Evolutionary conservation across 164 flowering plant genomes (phyloP), one percentile per base, ranked within the genome.

Genomic region (Piper longum): DNA sequence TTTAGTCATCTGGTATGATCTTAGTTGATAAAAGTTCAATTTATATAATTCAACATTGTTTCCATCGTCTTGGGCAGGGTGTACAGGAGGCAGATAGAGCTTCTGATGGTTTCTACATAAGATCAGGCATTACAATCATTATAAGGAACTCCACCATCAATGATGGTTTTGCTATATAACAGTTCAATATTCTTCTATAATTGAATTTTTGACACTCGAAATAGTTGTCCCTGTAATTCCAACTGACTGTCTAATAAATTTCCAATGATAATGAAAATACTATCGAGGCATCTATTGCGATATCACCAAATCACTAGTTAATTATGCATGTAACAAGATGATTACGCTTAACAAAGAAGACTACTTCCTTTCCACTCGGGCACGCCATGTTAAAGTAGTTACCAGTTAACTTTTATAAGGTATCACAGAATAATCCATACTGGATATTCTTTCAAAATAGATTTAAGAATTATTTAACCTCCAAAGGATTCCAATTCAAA

Each of bases 11-110:
- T 36, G 4, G 36, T 48, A 9, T 5, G 14, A 48, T 48, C 52
- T 9, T 48, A 48, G 12, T 55, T 41, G 17, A 36, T 45, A 43
- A 26, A 26, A 26, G 1, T 26, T 26, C 1, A 26, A 26, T 26
- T 26, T 26, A 1, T 60, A 43, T 13, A 36, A 4, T 51, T 26
- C 16, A 11, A 0, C 14, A 19, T 0, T 42, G 19, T 44, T 51
- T 59, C 5, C 39, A 8, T 11, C 48, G 13, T 66, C 6, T 60
- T 55, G 36, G 75, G 76, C 78, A 91, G 98, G 90, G 89, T 13
- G 68, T 88, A 58, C 87, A 87, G 80, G 98, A 91, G 78, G 98
- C 90, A 36, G 96, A 91, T 18, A 85, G 92, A 77, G 70, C 98
- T 52, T 76, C 83, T 13, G 95, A 91, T 58, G 98, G 98, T 41